These are phyloP conservation scores for Nakazawaea anatomiae DNA, from an alignment of 805 yeast genomes.

Conservation along the genomic window DNA sequence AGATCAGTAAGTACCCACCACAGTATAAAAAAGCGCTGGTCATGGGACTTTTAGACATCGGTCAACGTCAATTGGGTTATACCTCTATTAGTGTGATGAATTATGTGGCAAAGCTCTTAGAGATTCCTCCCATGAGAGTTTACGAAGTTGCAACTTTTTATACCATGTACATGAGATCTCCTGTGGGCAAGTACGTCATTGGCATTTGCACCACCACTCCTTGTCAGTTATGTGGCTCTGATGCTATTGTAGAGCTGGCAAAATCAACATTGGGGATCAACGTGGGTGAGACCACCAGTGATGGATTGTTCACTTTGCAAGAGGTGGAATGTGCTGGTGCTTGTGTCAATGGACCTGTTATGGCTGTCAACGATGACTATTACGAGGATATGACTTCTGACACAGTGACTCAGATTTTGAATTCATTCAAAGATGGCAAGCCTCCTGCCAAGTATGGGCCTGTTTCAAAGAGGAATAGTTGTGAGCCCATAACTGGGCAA, in stretches of 20 bases:
- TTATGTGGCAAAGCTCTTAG: slow-evolving; percentile 77
- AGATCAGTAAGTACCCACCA: slow-evolving; percentile 75
- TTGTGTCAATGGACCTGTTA: slow-evolving; percentile 87
- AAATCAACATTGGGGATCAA: slow-evolving; percentile 52
- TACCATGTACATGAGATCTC: slow-evolving; percentile 84
- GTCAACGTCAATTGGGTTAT: slow-evolving; percentile 83
- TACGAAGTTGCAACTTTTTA: slow-evolving; percentile 90
- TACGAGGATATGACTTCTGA: slow-evolving; percentile 77
- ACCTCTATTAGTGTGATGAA: slow-evolving; percentile 86
- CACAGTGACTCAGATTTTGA: slow-evolving; percentile 52
- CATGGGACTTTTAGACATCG: slow-evolving; percentile 82
- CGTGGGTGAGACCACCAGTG: slow-evolving; percentile 75
- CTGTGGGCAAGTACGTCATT: slow-evolving; percentile 78
- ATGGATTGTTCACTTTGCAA: slow-evolving; percentile 71
- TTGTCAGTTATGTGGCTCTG: slow-evolving; percentile 80
- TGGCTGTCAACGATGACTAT: slow-evolving; percentile 77
- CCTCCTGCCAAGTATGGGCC: slow-evolving; percentile 59
- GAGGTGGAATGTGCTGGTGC: slow-evolving; percentile 93
- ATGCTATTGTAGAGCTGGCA: slow-evolving; percentile 69
- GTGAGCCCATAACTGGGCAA: slow-evolving; percentile 74
- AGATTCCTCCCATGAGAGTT: slow-evolving; percentile 92
- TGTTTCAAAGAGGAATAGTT: slow-evolving; percentile 56
- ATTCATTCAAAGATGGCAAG: slow-evolving; percentile 59
- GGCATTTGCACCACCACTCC: slow-evolving; percentile 91
- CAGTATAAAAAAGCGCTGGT: slow-evolving; percentile 85